Conservation (phyloP, 2,329 filamentous ascomycete species). For the Setomelanomma holmii region DNA sequence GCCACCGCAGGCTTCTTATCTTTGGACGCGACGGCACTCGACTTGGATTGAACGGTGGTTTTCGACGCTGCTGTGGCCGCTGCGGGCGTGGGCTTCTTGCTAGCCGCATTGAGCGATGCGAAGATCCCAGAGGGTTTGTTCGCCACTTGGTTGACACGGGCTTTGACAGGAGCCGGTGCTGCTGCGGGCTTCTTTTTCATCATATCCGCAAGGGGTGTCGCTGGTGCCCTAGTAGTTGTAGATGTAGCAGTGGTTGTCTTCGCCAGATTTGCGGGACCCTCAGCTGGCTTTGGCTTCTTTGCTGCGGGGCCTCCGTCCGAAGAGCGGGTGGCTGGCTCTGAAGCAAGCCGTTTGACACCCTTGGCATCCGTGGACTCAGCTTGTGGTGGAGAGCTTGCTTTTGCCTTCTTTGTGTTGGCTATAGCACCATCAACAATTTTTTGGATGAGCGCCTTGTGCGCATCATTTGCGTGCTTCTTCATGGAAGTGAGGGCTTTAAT, state of each 20-base stretch:
- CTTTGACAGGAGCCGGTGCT: conserved; percentile 35
- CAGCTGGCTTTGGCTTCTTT: conserved; percentile 42
- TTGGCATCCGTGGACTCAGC: conserved; percentile 34
- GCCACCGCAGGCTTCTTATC: conserved; percentile 37
- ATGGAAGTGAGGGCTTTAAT: conserved; percentile 69
- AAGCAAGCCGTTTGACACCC: conserved; percentile 38
- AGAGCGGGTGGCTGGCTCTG: conserved; percentile 25
- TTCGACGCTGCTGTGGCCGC: conserved; percentile 32
- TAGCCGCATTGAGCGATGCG: conserved; percentile 54
- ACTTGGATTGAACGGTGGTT: conserved; percentile 32
- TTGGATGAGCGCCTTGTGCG: conserved; percentile 67
- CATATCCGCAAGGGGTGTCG: conserved; percentile 12
- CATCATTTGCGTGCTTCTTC: conserved; percentile 69
- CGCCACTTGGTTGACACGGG: conserved; percentile 46
- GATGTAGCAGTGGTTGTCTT: conserved; percentile 25
- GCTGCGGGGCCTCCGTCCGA: conserved; percentile 23
- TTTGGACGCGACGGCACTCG: conserved; percentile 26
- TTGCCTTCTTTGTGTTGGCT: conserved; percentile 50
- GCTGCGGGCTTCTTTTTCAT: conserved; percentile 34
- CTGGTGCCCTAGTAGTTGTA: conserved; percentile 12
- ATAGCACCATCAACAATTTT: conserved; percentile 59
- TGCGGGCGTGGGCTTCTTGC: conserved; percentile 50
- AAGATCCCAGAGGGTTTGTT: conserved; percentile 56
- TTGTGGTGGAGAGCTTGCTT: conserved; percentile 37
- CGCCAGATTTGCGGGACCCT: conserved; percentile 15